Percentiles rank a stretch among this genome's conserved stretches.
Conservation (phyloP, 495 filamentous ascomycete species). For the Amphirosellinia nigrospora region DNA sequence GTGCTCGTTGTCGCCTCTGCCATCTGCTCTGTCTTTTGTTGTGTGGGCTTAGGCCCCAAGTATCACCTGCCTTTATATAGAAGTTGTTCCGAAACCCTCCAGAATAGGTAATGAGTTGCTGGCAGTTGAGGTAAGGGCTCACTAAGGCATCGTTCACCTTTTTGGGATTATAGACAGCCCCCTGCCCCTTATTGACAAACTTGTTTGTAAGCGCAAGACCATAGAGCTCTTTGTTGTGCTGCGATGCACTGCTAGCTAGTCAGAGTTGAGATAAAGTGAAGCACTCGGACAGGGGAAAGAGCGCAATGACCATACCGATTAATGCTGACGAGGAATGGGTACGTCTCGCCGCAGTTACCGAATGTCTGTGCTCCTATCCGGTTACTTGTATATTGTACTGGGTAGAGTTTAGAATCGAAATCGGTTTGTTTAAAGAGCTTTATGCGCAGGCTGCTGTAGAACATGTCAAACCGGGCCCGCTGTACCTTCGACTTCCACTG, state of each 20-base stretch:
- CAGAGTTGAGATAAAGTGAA: background rate
- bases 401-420: too few species aligned
- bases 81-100: background rate
- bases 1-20: background rate
- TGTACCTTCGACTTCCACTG: background rate
- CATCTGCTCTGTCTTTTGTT: background rate
- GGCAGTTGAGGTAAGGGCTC: background rate
- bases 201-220: background rate
- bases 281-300: background rate
- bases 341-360: constrained; percentile 20
- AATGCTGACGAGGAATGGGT: constrained; percentile 18
- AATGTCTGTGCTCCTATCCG: background rate
- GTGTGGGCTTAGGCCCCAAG: background rate
- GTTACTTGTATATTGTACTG: too few species aligned
- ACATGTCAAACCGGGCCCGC: background rate
- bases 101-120: background rate
- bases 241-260: background rate
- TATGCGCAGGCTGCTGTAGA: background rate
- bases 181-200: background rate
- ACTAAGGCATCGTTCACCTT: background rate
- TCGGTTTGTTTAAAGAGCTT: background rate
- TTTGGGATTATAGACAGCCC: background rate
- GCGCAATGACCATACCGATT: constrained; percentile 6
- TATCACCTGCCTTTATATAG: background rate
- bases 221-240: background rate